A percentile compares a stretch with the other conserved stretches of the same genome.
Evolutionary conservation across 2,329 filamentous ascomycete genomes (phyloP).

Genomic region (Camillea tinctor): DNA sequence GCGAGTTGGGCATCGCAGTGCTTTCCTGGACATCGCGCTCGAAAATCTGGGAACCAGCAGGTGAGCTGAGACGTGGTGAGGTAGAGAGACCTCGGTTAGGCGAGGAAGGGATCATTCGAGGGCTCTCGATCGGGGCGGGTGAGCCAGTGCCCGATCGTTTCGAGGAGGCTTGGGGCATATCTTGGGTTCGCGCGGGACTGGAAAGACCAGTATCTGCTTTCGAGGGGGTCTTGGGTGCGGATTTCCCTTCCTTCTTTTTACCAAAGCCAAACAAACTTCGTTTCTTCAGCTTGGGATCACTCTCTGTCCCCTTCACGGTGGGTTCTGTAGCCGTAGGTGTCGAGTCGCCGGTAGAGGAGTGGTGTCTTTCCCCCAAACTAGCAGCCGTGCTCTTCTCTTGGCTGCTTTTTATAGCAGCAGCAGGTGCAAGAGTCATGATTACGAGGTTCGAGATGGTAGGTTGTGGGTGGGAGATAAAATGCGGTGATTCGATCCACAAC

Average conservation of each 20-base stretch:
- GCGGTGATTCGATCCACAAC: conserved; percentile 19
- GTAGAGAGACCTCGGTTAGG: conserved; percentile 64
- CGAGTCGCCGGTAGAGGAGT: conserved; percentile 28
- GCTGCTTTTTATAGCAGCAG: conserved; percentile 29
- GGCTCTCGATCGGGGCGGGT: conserved; percentile 41
- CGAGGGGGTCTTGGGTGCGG: conserved; percentile 31
- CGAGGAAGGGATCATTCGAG: conserved; percentile 56
- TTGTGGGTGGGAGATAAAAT: conserved; percentile 2
- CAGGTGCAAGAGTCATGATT: conserved; percentile 32
- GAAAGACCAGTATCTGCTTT: conserved; percentile 31
- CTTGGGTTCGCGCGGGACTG: conserved; percentile 32
- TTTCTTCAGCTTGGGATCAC: conserved; percentile 47
- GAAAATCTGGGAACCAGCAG: conserved; percentile 80
- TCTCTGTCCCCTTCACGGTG: conserved; percentile 28
- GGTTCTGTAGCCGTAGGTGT: conserved; percentile 32
- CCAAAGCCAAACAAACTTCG: conserved; percentile 60
- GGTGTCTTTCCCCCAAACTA: conserved; percentile 1
- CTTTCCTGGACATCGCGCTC: conserved; percentile 92
- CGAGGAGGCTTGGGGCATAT: conserved; percentile 37
- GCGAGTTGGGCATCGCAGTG: conserved; percentile 67
- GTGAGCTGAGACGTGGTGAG: conserved; percentile 71
- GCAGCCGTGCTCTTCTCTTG: conserved; percentile 17
- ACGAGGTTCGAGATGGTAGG: background rate
- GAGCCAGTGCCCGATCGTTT: conserved; percentile 41
- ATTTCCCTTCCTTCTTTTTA: conserved; percentile 58